Conservation (phyloP, 2,329 filamentous ascomycete species). For the Colletotrichum eleusines region DNA sequence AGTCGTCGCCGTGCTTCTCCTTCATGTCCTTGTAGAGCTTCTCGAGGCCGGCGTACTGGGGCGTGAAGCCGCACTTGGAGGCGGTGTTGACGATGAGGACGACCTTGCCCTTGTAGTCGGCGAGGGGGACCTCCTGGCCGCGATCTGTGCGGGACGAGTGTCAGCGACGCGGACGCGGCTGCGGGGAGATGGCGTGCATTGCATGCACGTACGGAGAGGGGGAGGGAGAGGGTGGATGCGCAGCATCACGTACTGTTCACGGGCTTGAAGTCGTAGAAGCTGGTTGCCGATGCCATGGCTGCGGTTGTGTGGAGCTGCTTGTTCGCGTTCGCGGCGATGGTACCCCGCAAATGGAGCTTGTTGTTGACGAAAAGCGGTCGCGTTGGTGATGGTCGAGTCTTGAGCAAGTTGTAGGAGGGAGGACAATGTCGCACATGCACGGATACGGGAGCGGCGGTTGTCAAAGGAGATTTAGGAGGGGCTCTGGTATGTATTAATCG, state of each 20-base stretch:
- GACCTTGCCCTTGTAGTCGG: slow-evolving; percentile 87
- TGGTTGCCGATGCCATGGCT: slow-evolving; percentile 56
- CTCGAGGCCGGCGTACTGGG: slow-evolving; percentile 92
- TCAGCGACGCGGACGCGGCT: slow-evolving; percentile 3
- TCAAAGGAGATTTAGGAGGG: slow-evolving; percentile 10
- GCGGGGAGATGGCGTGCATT: slow-evolving; percentile 9
- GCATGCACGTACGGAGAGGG: neutral
- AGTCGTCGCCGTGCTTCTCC: slow-evolving; percentile 77
- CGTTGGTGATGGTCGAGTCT: neutral
- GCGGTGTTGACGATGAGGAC: slow-evolving; percentile 97
- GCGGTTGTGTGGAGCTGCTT: slow-evolving; percentile 26
- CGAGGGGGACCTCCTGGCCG: slow-evolving; percentile 77
- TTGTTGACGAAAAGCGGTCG: slow-evolving; percentile 2
- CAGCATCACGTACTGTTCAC: slow-evolving; percentile 74
- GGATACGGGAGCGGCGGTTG: slow-evolving; percentile 9
- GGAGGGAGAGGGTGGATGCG: neutral
- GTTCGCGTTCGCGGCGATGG: neutral
- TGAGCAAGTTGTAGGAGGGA: slow-evolving; percentile 1
- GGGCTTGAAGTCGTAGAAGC: slow-evolving; percentile 87
- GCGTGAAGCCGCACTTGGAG: slow-evolving; percentile 98
- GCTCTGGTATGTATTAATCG: slow-evolving; percentile 18
- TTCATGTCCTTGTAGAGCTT: slow-evolving; percentile 85
- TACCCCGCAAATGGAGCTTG: slow-evolving; percentile 35
- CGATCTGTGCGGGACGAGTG: slow-evolving; percentile 65
- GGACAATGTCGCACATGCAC: neutral